phyloP scores from a whole-genome alignment of 1,139 yeast genomes.

The Hyphopichia buzzinii region DNA sequence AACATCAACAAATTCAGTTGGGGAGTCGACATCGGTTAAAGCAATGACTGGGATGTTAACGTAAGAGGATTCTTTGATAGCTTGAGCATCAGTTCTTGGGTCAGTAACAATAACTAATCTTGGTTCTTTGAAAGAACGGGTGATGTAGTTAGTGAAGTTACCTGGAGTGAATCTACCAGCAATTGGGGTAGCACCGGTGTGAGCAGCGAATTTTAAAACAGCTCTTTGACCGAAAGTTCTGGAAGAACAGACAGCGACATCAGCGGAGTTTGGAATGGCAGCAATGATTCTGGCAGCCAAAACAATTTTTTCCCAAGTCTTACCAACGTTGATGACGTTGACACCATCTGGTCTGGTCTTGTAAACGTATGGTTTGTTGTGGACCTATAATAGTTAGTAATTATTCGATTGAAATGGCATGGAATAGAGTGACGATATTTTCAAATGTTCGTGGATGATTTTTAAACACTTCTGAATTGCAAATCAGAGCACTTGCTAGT shows the following conservation, averaged over 20 bases:
- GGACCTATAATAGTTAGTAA: constrained; percentile 66
- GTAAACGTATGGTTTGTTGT: constrained; percentile 99
- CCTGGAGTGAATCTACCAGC: constrained; percentile 99
- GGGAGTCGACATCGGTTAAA: constrained; percentile 97
- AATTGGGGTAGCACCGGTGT: constrained; percentile 99
- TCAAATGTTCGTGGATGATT: no score
- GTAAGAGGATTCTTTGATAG: constrained; percentile 99
- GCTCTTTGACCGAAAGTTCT: constrained; percentile 99
- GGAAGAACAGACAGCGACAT: constrained; percentile 98
- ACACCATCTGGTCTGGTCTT: constrained; percentile 99
- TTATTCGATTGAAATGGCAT: neutral
- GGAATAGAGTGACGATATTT: no score
- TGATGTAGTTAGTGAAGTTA: constrained; percentile 99
- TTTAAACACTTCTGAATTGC: no score
- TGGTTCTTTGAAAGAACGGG: constrained; percentile 99
- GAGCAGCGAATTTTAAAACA: constrained; percentile 98
- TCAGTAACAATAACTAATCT: constrained; percentile 98
- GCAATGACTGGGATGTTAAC: constrained; percentile 99
- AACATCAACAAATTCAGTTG: constrained; percentile 98
- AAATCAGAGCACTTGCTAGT: no score
- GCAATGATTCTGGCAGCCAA: constrained; percentile 99
- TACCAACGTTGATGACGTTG: constrained; percentile 95
- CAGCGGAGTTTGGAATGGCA: constrained; percentile 97
- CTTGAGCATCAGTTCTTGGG: constrained; percentile 99
- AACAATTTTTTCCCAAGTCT: constrained; percentile 99